A percentile compares a stretch with the other conserved stretches of the same genome.
phyloP scores from a whole-genome alignment of 495 filamentous ascomycete genomes.

The Friedmanniomyces endolithicus region DNA sequence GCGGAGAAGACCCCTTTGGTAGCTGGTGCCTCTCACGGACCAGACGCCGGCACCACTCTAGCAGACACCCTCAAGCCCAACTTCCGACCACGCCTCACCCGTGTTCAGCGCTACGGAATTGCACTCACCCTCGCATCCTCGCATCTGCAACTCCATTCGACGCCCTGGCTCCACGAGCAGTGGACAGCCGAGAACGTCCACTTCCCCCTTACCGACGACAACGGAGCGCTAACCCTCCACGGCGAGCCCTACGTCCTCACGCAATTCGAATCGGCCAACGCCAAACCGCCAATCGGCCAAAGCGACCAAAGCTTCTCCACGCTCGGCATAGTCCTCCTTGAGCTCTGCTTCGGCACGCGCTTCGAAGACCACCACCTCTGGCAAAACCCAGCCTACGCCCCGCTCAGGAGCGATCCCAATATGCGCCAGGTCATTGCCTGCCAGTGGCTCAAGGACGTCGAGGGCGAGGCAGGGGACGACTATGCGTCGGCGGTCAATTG shows the following conservation, averaged over 20 bases:
- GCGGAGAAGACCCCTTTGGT: background rate
- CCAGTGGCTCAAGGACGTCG: background rate
- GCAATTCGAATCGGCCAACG: background rate
- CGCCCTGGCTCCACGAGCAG: slow-evolving; percentile 1
- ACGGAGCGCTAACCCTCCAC: too few relatives aligned
- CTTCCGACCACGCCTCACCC: background rate
- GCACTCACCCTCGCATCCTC: slow-evolving; percentile 7
- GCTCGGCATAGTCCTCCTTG: slow-evolving; percentile 6
- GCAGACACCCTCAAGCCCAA: background rate
- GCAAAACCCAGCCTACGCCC: background rate
- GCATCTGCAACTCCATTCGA: slow-evolving; percentile 7
- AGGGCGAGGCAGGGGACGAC: slow-evolving; percentile 1
- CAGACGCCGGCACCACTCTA: background rate
- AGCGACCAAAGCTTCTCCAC: background rate
- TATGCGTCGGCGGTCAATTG: slow-evolving; percentile 2
- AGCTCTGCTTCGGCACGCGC: slow-evolving; percentile 3
- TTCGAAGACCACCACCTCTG: slow-evolving; percentile 1
- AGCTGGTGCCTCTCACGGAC: background rate
- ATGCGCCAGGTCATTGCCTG: background rate
- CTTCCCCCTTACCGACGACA: background rate
- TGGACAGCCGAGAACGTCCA: slow-evolving; percentile 1
- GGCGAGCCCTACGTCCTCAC: background rate
- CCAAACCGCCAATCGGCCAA: background rate
- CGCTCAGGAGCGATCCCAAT: background rate
- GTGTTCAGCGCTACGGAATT: background rate